A percentile compares a stretch with the other conserved stretches of the same genome.
Evolutionary conservation across 176 grass and related monocot genomes (phyloP).

Genomic region (Cymbopogon citratus): DNA sequence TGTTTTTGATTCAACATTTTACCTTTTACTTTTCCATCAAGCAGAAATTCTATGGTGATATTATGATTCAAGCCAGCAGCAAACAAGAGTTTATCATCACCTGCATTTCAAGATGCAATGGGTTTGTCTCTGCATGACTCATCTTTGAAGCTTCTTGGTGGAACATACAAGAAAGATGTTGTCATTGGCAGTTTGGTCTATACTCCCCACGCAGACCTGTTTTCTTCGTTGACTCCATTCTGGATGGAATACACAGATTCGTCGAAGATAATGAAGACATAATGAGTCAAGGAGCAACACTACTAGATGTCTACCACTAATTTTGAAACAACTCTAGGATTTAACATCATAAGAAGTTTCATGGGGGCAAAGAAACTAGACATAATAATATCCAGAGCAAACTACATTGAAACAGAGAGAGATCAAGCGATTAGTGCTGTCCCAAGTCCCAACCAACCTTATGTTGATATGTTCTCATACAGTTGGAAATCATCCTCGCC

Average conservation of each 20-base stretch:
- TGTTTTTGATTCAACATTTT: constrained; percentile 79
- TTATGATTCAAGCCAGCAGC: constrained; percentile 73
- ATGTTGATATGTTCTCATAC: background rate
- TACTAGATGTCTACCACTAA: no score
- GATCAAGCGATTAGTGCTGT: background rate
- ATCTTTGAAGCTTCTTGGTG: constrained; percentile 58
- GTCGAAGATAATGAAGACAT: no score
- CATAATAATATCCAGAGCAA: no score
- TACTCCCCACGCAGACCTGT: constrained; percentile 56
- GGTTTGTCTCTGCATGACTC: constrained; percentile 21
- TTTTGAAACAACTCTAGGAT: no score
- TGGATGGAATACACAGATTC: constrained; percentile 32
- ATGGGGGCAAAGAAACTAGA: no score
- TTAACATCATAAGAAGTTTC: no score
- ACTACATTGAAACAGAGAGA: no score
- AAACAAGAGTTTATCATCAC: constrained; percentile 70
- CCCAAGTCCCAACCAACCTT: background rate
- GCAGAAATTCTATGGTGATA: constrained; percentile 43
- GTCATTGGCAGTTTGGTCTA: constrained; percentile 82
- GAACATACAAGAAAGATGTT: constrained; percentile 55
- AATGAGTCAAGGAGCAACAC: no score
- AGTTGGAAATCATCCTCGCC: background rate
- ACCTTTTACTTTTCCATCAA: constrained; percentile 87
- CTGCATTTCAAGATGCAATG: constrained; percentile 46
- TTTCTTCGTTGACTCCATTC: constrained; percentile 72